Conservation (phyloP, 768 basidiomycete genomes). For the Xanthoconium purpureum region DNA sequence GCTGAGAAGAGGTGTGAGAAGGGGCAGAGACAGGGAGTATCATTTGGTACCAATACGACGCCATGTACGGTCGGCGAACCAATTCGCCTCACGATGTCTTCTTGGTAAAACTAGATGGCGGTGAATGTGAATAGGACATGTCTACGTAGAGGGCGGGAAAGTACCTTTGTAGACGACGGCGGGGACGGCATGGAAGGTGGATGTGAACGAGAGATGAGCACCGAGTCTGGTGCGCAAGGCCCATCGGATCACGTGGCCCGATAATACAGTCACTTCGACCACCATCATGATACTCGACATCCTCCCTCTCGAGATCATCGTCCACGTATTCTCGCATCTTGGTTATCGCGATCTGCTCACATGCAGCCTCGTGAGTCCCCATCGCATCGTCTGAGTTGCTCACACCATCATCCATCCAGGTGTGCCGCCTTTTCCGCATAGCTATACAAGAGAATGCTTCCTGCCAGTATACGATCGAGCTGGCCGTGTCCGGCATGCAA, state of each 20-base stretch:
- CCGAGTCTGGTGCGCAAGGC: not conserved
- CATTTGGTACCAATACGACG: constrained; percentile 58
- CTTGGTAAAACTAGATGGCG: constrained; percentile 53
- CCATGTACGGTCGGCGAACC: constrained; percentile 44
- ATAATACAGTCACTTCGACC: not conserved
- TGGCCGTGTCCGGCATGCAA: constrained; percentile 42
- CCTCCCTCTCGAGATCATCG: constrained; percentile 26
- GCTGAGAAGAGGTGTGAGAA: constrained; percentile 41
- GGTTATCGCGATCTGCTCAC: constrained; percentile 23
- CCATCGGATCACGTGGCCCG: constrained; percentile 21
- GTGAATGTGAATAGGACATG: not conserved
- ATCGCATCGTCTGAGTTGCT: not conserved
- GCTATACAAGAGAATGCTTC: constrained; percentile 29
- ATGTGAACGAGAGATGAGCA: constrained; percentile 3
- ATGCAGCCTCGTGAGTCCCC: constrained; percentile 27
- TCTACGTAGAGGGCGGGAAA: not conserved
- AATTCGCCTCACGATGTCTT: constrained; percentile 59
- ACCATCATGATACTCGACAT: constrained; percentile 11
- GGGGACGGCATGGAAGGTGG: constrained; percentile 27
- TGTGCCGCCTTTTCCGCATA: constrained; percentile 32
- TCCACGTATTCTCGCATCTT: constrained; percentile 20
- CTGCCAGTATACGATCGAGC: constrained; percentile 44
- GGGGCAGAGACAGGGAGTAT: not conserved
- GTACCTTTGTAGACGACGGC: constrained; percentile 35
- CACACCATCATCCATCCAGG: constrained; percentile 21